Evolutionary conservation across 176 grass and related monocot species (phyloP).

Genomic region (Cymbopogon citratus): DNA sequence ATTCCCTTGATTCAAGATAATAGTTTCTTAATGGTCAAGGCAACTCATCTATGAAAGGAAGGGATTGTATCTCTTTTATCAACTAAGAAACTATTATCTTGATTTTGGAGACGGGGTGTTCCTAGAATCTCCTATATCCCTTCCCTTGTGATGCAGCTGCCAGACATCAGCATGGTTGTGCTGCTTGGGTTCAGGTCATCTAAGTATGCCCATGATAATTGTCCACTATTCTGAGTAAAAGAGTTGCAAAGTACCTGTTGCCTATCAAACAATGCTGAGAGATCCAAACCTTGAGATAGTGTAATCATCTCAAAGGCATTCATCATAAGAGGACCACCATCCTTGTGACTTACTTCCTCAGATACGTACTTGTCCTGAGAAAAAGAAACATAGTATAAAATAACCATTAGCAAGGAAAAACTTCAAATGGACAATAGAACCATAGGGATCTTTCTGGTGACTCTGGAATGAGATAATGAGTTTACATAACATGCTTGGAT

Average conservation of each 20-base stretch:
- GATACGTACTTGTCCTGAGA: constrained; percentile 79
- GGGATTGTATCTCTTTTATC: not conserved
- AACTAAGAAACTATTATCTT: not conserved
- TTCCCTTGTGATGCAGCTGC: not conserved
- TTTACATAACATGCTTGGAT: not conserved
- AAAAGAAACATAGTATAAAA: constrained; percentile 30
- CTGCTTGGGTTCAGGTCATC: not conserved
- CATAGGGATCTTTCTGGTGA: not conserved
- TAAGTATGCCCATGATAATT: not conserved
- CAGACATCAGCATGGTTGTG: not conserved
- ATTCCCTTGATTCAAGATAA: not conserved
- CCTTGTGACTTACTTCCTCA: constrained; percentile 54
- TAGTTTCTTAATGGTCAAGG: not conserved
- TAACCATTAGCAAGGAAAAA: constrained; percentile 1
- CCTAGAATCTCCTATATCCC: not conserved
- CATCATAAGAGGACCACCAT: constrained; percentile 84
- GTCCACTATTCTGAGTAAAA: constrained; percentile 5
- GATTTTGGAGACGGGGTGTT: too few relatives aligned
- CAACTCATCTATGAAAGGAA: not conserved
- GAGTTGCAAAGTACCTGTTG: constrained; percentile 58
- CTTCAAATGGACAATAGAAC: constrained; percentile 17
- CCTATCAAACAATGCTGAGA: constrained; percentile 93
- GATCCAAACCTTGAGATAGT: constrained; percentile 87
- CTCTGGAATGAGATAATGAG: not conserved
- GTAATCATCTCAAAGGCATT: constrained; percentile 99